phyloP scores from a whole-genome alignment of 345 rosid genomes.

The Moricandia arvensis region DNA sequence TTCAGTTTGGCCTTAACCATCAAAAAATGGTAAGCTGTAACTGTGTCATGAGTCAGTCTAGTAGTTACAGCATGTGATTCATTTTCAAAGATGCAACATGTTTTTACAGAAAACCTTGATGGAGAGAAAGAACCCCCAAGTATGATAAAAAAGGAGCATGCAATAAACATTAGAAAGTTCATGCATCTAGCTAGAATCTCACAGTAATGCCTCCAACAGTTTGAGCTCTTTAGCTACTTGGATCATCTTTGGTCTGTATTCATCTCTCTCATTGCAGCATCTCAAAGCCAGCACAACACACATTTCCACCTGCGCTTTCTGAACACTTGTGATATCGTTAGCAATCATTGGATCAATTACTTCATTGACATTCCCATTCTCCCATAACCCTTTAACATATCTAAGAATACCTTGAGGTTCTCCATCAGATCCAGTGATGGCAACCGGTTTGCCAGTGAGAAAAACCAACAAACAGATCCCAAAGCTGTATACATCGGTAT shows the following conservation, averaged over 20 bases:
- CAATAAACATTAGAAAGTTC: no score
- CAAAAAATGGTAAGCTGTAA: no score
- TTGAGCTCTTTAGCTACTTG: slow-evolving; percentile 36
- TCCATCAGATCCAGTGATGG: not conserved
- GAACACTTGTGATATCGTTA: not conserved
- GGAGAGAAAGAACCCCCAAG: no score
- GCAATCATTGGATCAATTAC: slow-evolving; percentile 7
- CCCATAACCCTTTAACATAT: slow-evolving; percentile 3
- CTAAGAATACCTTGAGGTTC: not conserved
- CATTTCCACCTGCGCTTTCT: slow-evolving; percentile 14
- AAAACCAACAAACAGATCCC: slow-evolving; percentile 22
- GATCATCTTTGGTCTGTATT: slow-evolving; percentile 31
- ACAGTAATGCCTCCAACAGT: not conserved
- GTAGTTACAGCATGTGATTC: not conserved
- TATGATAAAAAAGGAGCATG: no score
- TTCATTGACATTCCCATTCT: slow-evolving; percentile 18
- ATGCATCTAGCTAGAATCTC: not conserved
- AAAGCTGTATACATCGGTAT: slow-evolving; percentile 15
- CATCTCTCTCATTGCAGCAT: slow-evolving; percentile 14
- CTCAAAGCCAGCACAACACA: slow-evolving; percentile 19
- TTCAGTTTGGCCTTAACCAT: no score
- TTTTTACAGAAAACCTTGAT: no score
- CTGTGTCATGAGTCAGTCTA: not conserved
- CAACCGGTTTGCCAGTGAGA: not conserved
- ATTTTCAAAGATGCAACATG: no score